phyloP scores from a whole-genome alignment of 2,329 filamentous ascomycete genomes.

The Apiospora koreana region DNA sequence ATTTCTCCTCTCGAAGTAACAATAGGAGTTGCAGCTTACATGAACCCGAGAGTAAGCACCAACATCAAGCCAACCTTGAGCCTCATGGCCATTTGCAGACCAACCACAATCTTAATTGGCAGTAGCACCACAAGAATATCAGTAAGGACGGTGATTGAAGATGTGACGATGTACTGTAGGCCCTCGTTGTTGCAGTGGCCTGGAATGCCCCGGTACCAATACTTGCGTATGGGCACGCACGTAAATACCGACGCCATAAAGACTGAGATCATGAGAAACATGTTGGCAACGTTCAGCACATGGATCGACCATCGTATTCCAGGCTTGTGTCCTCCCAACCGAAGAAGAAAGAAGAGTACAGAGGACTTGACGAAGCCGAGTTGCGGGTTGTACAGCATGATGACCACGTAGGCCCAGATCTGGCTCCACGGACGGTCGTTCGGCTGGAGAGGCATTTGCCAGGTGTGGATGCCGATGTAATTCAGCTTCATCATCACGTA shows the following conservation, averaged over 20 bases:
- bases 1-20: not conserved
- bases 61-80: slow-evolving; percentile 19
- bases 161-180: slow-evolving; percentile 20
- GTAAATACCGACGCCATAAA: slow-evolving; percentile 33
- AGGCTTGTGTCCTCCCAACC: slow-evolving; percentile 28
- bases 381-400: slow-evolving; percentile 17
- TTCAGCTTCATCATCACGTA: slow-evolving; percentile 18
- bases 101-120: slow-evolving; percentile 23
- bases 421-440: slow-evolving; percentile 12
- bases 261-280: slow-evolving; percentile 29
- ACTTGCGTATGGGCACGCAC: slow-evolving; percentile 28
- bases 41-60: slow-evolving; percentile 12
- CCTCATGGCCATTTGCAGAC: slow-evolving; percentile 18
- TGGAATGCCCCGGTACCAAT: slow-evolving; percentile 25
- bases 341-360: slow-evolving; percentile 32
- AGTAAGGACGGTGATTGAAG: slow-evolving; percentile 24
- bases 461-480: slow-evolving; percentile 22
- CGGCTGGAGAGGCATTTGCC: slow-evolving; percentile 21
- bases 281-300: slow-evolving; percentile 28
- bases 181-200: slow-evolving; percentile 19
- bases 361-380: slow-evolving; percentile 35
- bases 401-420: slow-evolving; percentile 28
- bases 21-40: not conserved
- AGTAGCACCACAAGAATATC: slow-evolving; percentile 23
- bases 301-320: slow-evolving; percentile 27